Base-by-base conservation (phyloP, 2,329 filamentous ascomycete species). In the Pseudogymnoascus sp. region DNA sequence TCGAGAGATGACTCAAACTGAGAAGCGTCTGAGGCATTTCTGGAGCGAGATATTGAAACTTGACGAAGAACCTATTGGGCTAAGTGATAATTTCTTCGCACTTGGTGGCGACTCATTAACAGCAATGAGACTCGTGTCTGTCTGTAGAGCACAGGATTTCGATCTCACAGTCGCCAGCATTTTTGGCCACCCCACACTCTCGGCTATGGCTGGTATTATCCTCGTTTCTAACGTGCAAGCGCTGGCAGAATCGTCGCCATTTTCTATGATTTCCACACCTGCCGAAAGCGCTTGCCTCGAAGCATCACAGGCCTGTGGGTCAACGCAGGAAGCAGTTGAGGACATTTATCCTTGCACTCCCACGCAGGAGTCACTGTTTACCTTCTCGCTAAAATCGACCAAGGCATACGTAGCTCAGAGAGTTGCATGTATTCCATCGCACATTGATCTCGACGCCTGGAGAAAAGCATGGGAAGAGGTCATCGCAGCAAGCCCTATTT, bases 91-190 rank as follows among this genome's bases (percentile, higher is more conserved):
- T 61, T 80, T 81, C 69, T 78, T 80, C 59, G 71, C 73, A 14
- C 68, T 80, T 1, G 79, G 79, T 12, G 79, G 79, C 16, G 77
- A 80, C 61, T 80, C 78, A 0, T 73, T 80, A 4, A 67, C 72
- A 2, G 79, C 78, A 0, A 80, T 81, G 76, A 72, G 72, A 40
- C 71, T 80, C 1, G 76, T 77, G 0, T 75, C 76, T 4, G 72
- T 71, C 12, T 73, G 73, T 21, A 73, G 76, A 61, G 23, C 28
- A 1, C 67, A 73, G 38, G 74, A 75, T 3, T 64, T 76, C 6
- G 68, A 68, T 12, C 65, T 80, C 1, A 75, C 73, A 0, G 79
- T 81, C 2, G 72, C 74, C 4, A 74, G 78, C 49, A 74, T 79
- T 21, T 80, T 81, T 67, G 61, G 65, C 1, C 71, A 78, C 60